Conservation (phyloP, 495 filamentous ascomycete genomes). For the Opeltia flavorubescens region DNA sequence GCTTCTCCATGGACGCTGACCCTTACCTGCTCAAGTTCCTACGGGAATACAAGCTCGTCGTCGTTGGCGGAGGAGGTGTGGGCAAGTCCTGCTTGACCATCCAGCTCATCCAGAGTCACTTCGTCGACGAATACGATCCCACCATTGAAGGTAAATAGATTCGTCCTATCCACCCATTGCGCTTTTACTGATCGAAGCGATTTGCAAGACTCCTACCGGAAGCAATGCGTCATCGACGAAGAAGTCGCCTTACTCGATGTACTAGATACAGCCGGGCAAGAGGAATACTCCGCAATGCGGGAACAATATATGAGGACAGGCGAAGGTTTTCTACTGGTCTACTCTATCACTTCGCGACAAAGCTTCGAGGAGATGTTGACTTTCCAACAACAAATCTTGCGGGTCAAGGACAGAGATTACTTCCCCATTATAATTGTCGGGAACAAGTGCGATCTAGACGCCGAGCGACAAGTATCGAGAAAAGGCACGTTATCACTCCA, state of each 20-base stretch:
- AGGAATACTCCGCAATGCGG: conserved; percentile 98
- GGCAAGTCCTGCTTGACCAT: conserved; percentile 99
- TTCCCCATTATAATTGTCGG: conserved; percentile 99
- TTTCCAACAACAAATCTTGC: conserved; percentile 95
- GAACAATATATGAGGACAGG: conserved; percentile 99
- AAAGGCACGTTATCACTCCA: conserved; percentile 53
- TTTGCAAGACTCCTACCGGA: conserved; percentile 85
- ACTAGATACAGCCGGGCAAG: conserved; percentile 93
- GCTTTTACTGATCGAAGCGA: conserved; percentile 1
- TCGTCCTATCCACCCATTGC: background rate
- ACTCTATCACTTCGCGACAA: conserved; percentile 93
- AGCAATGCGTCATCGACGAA: conserved; percentile 97
- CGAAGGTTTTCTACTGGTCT: conserved; percentile 94
- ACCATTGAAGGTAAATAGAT: conserved; percentile 79
- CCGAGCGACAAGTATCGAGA: conserved; percentile 75
- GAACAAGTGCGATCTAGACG: conserved; percentile 97
- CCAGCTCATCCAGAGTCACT: conserved; percentile 96
- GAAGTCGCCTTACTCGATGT: conserved; percentile 95
- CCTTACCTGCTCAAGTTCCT: conserved; percentile 53
- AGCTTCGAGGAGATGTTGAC: conserved; percentile 97
- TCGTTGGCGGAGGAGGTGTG: conserved; percentile 94
- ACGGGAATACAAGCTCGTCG: conserved; percentile 96
- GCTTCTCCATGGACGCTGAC: conserved; percentile 12
- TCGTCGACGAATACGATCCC: conserved; percentile 98
- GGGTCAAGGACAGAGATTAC: conserved; percentile 98